Evolutionary conservation across 352 stramenopile species (phyloP), one percentile per base, ranked within the genome.

Genomic region (Globisporangium orthogonon): DNA sequence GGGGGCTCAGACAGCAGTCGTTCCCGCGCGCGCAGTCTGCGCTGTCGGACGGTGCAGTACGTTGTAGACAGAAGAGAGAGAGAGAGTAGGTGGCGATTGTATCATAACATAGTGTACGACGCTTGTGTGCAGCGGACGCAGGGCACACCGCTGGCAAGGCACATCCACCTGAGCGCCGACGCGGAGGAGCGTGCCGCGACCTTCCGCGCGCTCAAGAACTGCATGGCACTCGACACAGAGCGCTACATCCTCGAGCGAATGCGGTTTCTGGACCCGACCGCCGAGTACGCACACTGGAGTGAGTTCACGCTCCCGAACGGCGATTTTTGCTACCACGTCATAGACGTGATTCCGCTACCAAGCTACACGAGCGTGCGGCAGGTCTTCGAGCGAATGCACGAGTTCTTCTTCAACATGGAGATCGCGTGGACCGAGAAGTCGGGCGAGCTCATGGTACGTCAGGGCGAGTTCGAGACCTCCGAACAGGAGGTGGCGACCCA

Each of bases 381-480:
- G 9, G 58, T 63, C 6, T 58, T 43, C 29, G 50, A 59, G 23
- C 50, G 41, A 11, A 33, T 63, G 14, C 50, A 35, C 10, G 15
- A 31, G 18, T 58, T 53, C 58, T 58, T 45, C 29, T 63, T 58
- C 46, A 63, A 63, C 51, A 58, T 63, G 31, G 58, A 63, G 11
- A 63, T 63, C 18, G 39, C 37, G 10, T 56, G 48, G 29, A 63
- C 58, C 35, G 58, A 63, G 44, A 41, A 54, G 23, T 46, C 76
- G 35, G 65, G 70, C 2, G 62, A 76, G 10, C 69, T 79, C 3
- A 75, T 63, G 6, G 53, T 78, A 17, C 52, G 72, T 7, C 67
- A 78, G 33, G 67, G 74, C 39, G 70, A 75, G 33, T 51, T 48
- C 5, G 54, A 60, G 35, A 51, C 43, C 13, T 30, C 14, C 2